Conservation (phyloP, 2,329 filamentous ascomycete species). For the Colletotrichum theobromicola region DNA sequence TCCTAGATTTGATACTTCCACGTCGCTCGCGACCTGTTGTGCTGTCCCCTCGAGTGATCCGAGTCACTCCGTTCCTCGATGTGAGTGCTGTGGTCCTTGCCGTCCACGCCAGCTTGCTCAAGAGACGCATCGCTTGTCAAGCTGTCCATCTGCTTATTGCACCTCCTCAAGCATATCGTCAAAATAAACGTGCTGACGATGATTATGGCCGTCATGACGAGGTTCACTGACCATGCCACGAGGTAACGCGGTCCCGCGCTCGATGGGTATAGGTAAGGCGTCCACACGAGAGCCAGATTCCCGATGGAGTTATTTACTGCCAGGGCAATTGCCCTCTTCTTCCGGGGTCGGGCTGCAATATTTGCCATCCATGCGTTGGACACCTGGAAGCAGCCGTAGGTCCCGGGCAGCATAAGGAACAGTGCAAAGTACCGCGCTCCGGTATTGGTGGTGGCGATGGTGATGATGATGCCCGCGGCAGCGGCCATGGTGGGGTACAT, state of each 20-base stretch:
- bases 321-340: slow-evolving; percentile 28
- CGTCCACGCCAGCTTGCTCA: not conserved
- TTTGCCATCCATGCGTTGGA: slow-evolving; percentile 33
- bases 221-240: slow-evolving; percentile 25
- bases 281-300: slow-evolving; percentile 30
- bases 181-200: slow-evolving; percentile 26
- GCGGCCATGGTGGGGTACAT: not conserved
- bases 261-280: slow-evolving; percentile 28
- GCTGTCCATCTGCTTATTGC: not conserved
- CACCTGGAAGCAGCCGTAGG: slow-evolving; percentile 28
- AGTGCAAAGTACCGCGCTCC: slow-evolving; percentile 27
- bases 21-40: not conserved
- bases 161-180: slow-evolving; percentile 18
- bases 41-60: too few species aligned
- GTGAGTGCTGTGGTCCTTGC: not conserved
- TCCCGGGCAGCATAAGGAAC: slow-evolving; percentile 26
- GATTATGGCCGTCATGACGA: slow-evolving; percentile 25
- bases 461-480: not conserved
- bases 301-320: slow-evolving; percentile 31
- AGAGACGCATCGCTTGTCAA: not conserved
- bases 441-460: not conserved
- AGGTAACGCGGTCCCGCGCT: slow-evolving; percentile 27
- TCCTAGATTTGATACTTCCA: not conserved
- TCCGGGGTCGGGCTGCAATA: slow-evolving; percentile 27
- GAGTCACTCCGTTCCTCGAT: not conserved